phyloP scores from a whole-genome alignment of 768 basidiomycete species.

The Cubamyces sp. region DNA sequence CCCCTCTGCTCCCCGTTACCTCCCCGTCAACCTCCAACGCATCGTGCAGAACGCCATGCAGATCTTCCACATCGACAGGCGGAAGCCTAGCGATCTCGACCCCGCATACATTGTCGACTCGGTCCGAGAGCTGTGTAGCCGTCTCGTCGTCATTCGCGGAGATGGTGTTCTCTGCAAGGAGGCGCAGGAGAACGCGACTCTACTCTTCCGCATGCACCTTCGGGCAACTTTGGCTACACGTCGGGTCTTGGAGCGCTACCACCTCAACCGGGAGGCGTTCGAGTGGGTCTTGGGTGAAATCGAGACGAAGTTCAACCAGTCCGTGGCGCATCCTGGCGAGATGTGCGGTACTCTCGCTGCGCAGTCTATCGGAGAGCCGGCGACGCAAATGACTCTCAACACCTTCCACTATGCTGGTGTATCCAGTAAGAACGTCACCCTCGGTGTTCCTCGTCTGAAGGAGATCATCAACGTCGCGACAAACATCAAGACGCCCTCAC shows the following conservation, averaged over 20 bases:
- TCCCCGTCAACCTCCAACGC: slow-evolving; percentile 94
- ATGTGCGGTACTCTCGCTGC: slow-evolving; percentile 99
- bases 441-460: slow-evolving; percentile 98
- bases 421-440: slow-evolving; percentile 98
- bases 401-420: slow-evolving; percentile 99
- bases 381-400: slow-evolving; percentile 99
- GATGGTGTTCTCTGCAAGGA: slow-evolving; percentile 73
- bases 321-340: slow-evolving; percentile 91
- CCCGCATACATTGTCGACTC: slow-evolving; percentile 85
- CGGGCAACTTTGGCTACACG: slow-evolving; percentile 88
- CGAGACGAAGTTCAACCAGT: slow-evolving; percentile 94
- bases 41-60: slow-evolving; percentile 95
- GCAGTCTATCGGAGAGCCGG: slow-evolving; percentile 99
- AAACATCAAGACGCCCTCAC: slow-evolving; percentile 97
- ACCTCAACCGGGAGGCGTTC: slow-evolving; percentile 91
- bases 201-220: slow-evolving; percentile 92
- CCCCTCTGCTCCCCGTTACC: slow-evolving; percentile 74
- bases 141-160: slow-evolving; percentile 88
- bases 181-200: slow-evolving; percentile 86
- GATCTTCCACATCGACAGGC: slow-evolving; percentile 95
- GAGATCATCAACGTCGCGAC: slow-evolving; percentile 99
- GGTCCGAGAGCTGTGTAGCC: slow-evolving; percentile 72
- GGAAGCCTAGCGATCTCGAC: slow-evolving; percentile 91
- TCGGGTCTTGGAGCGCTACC: slow-evolving; percentile 85
- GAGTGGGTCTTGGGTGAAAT: slow-evolving; percentile 97